Evolutionary conservation across 441 rosid species (phyloP).

Genomic region (Gossypium gossypioides): DNA sequence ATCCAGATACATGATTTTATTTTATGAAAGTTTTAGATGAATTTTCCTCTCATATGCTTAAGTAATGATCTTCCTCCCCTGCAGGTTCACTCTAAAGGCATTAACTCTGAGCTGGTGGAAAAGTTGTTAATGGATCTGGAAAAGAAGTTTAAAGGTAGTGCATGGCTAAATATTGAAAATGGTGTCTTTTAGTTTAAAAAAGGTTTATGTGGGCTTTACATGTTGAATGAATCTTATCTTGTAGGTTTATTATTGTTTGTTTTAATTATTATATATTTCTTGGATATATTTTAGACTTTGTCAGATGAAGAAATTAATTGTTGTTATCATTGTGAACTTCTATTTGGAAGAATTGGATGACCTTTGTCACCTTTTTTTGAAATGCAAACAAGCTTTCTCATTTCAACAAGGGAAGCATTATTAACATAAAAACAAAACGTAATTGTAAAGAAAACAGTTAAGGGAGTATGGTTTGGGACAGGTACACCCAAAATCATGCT

Average conservation of each 20-base stretch:
- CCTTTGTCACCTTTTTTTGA: neutral
- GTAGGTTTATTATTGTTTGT: neutral
- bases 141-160: conserved; percentile 57
- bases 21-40: neutral
- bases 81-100: conserved; percentile 82
- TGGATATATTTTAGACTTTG: neutral
- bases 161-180: neutral
- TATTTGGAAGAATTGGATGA: neutral
- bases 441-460: neutral
- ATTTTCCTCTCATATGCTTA: conserved; percentile 33
- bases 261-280: neutral
- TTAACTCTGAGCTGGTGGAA: conserved; percentile 66
- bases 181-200: neutral
- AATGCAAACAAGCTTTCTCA: neutral
- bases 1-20: neutral
- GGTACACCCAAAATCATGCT: neutral
- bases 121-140: conserved; percentile 59
- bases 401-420: neutral
- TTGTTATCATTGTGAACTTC: neutral
- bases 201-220: neutral
- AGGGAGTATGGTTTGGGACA: neutral
- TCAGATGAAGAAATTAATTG: neutral
- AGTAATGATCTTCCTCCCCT: conserved; percentile 6
- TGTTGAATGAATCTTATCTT: neutral
- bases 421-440: neutral